phyloP scores from a whole-genome alignment of 2,329 filamentous ascomycete genomes.

The Beauveria varroae region DNA sequence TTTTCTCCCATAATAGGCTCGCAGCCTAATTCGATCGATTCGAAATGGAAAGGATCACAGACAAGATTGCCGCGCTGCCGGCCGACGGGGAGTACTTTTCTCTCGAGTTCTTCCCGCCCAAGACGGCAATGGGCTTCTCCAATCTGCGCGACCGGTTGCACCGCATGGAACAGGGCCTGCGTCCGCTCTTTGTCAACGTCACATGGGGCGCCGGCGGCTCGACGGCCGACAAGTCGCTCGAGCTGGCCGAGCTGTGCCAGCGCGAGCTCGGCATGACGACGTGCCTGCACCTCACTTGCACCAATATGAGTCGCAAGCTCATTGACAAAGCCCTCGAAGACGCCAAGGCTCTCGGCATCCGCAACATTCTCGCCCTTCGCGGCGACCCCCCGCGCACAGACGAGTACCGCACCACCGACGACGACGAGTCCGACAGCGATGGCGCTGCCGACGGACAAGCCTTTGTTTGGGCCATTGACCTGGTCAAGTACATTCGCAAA shows the following conservation, averaged over 20 bases:
- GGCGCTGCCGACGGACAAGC: constrained; percentile 47
- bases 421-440: constrained; percentile 47
- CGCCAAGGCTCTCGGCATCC: constrained; percentile 81
- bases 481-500: constrained; percentile 82
- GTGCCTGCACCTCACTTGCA: constrained; percentile 93
- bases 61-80: constrained; percentile 88
- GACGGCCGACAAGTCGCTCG: constrained; percentile 82
- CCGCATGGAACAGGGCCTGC: constrained; percentile 86
- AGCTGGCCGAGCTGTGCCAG: constrained; percentile 92
- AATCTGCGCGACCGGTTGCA: constrained; percentile 90
- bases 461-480: constrained; percentile 81
- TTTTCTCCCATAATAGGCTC: not conserved
- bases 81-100: constrained; percentile 82
- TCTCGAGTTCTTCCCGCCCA: constrained; percentile 98
- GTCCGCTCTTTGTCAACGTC: constrained; percentile 91
- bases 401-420: constrained; percentile 65
- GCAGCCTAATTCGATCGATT: not conserved
- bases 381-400: constrained; percentile 86
- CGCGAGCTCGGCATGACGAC: constrained; percentile 87
- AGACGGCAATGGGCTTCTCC: constrained; percentile 89
- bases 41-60: constrained; percentile 77
- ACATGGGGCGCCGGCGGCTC: constrained; percentile 97
- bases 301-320: constrained; percentile 84
- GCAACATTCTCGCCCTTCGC: constrained; percentile 86
- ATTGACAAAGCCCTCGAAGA: constrained; percentile 87